phyloP scores from a whole-genome alignment of 2,329 filamentous ascomycete genomes.

The Pseudomassariella vexata region DNA sequence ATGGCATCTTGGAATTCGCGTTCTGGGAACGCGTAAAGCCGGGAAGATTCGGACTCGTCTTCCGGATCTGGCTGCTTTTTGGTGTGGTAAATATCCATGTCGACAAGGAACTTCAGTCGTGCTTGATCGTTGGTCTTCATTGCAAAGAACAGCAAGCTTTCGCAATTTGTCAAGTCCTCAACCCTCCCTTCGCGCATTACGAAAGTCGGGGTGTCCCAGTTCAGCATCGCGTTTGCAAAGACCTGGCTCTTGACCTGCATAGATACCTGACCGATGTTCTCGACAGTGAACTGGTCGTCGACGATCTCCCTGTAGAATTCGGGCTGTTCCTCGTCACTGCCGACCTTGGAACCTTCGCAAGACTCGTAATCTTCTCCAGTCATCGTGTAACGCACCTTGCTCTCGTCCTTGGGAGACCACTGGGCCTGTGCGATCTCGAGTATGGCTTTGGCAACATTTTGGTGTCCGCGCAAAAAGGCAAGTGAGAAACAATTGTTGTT shows the following conservation, averaged over 20 bases:
- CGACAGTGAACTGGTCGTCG: constrained; percentile 66
- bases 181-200: constrained; percentile 22
- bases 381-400: constrained; percentile 45
- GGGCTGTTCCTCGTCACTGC: constrained; percentile 30
- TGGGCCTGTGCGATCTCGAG: constrained; percentile 67
- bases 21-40: constrained; percentile 33
- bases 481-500: constrained; percentile 59
- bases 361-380: constrained; percentile 26
- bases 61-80: constrained; percentile 26
- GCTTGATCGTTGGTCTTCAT: constrained; percentile 47
- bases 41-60: constrained; percentile 23
- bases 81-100: constrained; percentile 41
- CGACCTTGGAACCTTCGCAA: constrained; percentile 30
- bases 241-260: constrained; percentile 61
- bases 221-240: constrained; percentile 49
- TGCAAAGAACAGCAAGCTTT: constrained; percentile 35
- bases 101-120: constrained; percentile 53
- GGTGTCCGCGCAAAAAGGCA: constrained; percentile 60
- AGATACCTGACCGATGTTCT: constrained; percentile 65
- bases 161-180: constrained; percentile 13
- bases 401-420: constrained; percentile 52
- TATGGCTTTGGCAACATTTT: constrained; percentile 57
- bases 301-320: constrained; percentile 49
- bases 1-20: constrained; percentile 38
- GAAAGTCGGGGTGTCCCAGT: constrained; percentile 29